Evolutionary conservation across 2,329 filamentous ascomycete species (phyloP).

Genomic region (Cytospora mali): DNA sequence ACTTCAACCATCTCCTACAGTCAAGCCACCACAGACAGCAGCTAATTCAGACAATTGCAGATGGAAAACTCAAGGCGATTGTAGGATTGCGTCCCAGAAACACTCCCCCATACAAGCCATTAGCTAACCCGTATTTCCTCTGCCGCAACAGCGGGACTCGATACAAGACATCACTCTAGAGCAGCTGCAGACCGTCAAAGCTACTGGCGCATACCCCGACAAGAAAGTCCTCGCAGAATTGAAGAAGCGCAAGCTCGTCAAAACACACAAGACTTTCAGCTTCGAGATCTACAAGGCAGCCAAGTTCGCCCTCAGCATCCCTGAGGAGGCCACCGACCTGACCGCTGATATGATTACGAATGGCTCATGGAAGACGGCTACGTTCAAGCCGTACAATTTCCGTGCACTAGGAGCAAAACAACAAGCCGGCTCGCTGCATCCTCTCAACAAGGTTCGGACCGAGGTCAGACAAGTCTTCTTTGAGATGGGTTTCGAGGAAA

Average conservation of each 20-base stretch:
- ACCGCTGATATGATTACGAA: slow-evolving; percentile 88
- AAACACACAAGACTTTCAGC: slow-evolving; percentile 78
- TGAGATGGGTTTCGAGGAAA: slow-evolving; percentile 97
- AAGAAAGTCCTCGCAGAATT: slow-evolving; percentile 77
- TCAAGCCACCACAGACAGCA: slow-evolving; percentile 54
- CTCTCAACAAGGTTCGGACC: slow-evolving; percentile 89
- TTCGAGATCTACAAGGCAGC: slow-evolving; percentile 84
- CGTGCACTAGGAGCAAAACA: slow-evolving; percentile 62
- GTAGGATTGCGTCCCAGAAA: slow-evolving; percentile 25
- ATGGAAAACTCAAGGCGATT: slow-evolving; percentile 54
- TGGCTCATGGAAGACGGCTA: slow-evolving; percentile 88
- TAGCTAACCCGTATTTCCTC: slow-evolving; percentile 23
- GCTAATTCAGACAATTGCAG: slow-evolving; percentile 39
- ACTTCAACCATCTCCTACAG: slow-evolving; percentile 51
- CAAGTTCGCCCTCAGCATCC: slow-evolving; percentile 86
- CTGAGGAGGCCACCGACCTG: slow-evolving; percentile 92
- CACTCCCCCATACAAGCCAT: not conserved
- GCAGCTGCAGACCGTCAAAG: slow-evolving; percentile 72
- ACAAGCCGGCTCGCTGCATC: slow-evolving; percentile 63
- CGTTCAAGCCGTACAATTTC: slow-evolving; percentile 74
- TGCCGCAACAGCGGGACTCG: slow-evolving; percentile 57
- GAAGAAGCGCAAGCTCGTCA: slow-evolving; percentile 89
- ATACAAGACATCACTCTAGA: slow-evolving; percentile 81
- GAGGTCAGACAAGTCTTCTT: slow-evolving; percentile 99
- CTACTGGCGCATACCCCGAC: slow-evolving; percentile 70